Conservation (phyloP, 2,329 filamentous ascomycete genomes). For the Alternaria atra region DNA sequence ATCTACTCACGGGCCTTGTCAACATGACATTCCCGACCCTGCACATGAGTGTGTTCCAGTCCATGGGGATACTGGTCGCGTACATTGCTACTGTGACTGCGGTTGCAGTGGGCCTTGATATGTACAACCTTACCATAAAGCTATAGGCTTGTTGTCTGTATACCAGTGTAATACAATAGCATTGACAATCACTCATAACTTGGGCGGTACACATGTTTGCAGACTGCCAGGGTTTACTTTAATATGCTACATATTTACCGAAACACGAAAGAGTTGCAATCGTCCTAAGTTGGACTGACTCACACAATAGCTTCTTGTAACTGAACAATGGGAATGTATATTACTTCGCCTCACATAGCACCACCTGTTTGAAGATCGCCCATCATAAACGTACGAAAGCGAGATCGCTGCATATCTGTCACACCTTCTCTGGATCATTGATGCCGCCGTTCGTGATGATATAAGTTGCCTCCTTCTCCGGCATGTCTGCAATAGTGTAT, state of each 20-base stretch:
- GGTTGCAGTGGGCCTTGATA: constrained; percentile 73
- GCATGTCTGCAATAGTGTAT: constrained; percentile 64
- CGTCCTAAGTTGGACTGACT: neutral
- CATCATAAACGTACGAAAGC: neutral
- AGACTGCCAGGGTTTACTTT: neutral
- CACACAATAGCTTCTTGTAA: neutral
- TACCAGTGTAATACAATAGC: neutral
- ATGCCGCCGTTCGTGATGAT: constrained; percentile 75
- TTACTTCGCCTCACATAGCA: neutral
- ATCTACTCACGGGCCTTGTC: constrained; percentile 86
- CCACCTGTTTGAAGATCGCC: neutral
- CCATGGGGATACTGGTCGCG: constrained; percentile 77
- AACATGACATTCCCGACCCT: constrained; percentile 89
- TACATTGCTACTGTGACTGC: constrained; percentile 75
- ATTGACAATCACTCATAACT: neutral
- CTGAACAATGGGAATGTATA: neutral
- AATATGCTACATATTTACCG: neutral
- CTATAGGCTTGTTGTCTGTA: constrained; percentile 57
- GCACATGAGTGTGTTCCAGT: constrained; percentile 68
- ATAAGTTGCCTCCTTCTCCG: constrained; percentile 74
- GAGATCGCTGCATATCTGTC: constrained; percentile 12
- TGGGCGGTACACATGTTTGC: too few relatives aligned
- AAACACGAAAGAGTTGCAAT: neutral
- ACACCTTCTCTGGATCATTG: constrained; percentile 71
- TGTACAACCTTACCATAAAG: constrained; percentile 74